A percentile compares a stretch with the other conserved stretches of the same genome.
These are phyloP conservation scores for Penstemon newberryi DNA, from an alignment of 257 asterid species.

Conservation along the genomic window DNA sequence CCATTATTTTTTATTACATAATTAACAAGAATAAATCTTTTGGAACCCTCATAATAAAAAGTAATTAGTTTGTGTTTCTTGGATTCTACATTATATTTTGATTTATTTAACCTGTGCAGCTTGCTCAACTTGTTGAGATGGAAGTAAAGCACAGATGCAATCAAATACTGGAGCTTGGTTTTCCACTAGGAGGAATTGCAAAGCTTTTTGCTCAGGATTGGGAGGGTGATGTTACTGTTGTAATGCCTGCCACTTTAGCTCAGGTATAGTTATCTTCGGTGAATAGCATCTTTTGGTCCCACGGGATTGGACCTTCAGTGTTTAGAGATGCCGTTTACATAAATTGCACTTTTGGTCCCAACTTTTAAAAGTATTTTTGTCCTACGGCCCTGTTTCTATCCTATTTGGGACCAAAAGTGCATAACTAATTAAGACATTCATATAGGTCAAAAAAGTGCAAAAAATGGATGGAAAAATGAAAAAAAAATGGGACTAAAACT, in stretches of 20 bases:
- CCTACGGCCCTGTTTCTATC: too few species aligned
- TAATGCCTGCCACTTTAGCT: conserved; percentile 93
- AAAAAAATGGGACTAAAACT: too few species aligned
- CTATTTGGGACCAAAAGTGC: too few species aligned
- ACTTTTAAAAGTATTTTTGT: too few species aligned
- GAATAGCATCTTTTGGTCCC: too few species aligned
- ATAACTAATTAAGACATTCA: too few species aligned
- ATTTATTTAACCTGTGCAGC: conserved; percentile 40
- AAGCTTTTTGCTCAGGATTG: conserved; percentile 98
- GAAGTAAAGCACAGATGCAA: conserved; percentile 95
- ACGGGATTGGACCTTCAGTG: too few species aligned
- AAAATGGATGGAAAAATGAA: too few species aligned
- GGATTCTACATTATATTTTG: too few species aligned
- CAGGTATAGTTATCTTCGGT: conserved; percentile 50
- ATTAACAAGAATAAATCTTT: neutral
- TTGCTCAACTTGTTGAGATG: conserved; percentile 91
- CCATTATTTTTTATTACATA: neutral
- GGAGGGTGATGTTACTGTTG: conserved; percentile 96
- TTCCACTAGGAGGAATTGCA: conserved; percentile 79
- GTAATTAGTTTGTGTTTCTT: neutral
- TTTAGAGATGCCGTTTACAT: too few species aligned
- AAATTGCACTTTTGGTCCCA: too few species aligned
- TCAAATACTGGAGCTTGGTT: conserved; percentile 86
- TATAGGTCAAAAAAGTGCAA: too few species aligned
- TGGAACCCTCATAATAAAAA: neutral